Percentiles rank a stretch among this genome's conserved stretches.
Evolutionary conservation across 257 asterid species (phyloP).

Genomic region (Solanum paucissectum): DNA sequence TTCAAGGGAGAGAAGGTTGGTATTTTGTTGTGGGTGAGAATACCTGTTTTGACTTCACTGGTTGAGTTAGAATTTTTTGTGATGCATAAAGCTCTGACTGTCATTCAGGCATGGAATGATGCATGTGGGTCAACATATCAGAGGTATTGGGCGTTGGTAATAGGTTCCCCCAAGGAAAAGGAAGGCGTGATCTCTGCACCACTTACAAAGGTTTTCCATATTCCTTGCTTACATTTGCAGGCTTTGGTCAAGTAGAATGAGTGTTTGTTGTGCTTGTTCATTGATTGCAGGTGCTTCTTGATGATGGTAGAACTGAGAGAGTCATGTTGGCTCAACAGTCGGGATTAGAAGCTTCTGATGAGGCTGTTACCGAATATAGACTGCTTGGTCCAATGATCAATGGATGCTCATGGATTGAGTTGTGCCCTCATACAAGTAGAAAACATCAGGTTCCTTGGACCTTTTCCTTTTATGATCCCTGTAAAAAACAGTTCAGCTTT

Average conservation of each 20-base stretch:
- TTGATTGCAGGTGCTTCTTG: slow-evolving; percentile 56
- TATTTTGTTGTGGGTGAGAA: not conserved
- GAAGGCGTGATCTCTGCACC: slow-evolving; percentile 81
- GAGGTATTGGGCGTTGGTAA: slow-evolving; percentile 86
- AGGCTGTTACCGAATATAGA: slow-evolving; percentile 77
- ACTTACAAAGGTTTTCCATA: slow-evolving; percentile 52
- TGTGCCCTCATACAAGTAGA: slow-evolving; percentile 64
- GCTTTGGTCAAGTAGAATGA: not conserved
- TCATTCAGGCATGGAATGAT: slow-evolving; percentile 55
- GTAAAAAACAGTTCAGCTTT: not conserved
- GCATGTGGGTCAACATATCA: slow-evolving; percentile 55
- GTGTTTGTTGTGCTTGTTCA: not conserved
- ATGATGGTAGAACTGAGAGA: slow-evolving; percentile 78
- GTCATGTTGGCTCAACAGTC: slow-evolving; percentile 66
- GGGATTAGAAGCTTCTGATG: slow-evolving; percentile 75
- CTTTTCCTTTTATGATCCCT: not conserved
- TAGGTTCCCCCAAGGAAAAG: slow-evolving; percentile 75
- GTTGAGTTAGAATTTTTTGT: not conserved
- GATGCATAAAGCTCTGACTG: slow-evolving; percentile 1
- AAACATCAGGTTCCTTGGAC: slow-evolving; percentile 69
- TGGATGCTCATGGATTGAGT: slow-evolving; percentile 94
- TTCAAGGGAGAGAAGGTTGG: not conserved
- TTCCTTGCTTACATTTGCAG: not conserved
- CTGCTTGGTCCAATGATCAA: slow-evolving; percentile 87
- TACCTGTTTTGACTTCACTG: not conserved